Evolutionary conservation across 164 flowering plant genomes (phyloP).

Genomic region (Tetracentron sinense): DNA sequence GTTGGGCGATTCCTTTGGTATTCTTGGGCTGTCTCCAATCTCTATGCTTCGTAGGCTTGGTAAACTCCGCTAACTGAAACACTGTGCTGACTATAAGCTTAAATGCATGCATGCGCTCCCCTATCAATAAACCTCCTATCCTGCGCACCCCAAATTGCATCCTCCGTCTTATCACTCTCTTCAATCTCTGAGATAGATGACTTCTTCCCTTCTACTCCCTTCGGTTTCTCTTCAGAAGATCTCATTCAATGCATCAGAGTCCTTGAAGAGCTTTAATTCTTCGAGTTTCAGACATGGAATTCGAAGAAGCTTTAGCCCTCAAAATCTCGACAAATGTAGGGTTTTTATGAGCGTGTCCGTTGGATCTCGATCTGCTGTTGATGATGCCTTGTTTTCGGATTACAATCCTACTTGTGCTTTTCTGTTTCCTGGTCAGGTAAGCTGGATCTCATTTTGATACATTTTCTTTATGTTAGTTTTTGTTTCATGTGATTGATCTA

Average conservation of each 20-base stretch:
- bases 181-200: slow-evolving; percentile 25
- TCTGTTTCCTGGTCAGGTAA: slow-evolving; percentile 98
- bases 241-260: slow-evolving; percentile 15
- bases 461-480: background rate
- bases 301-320: slow-evolving; percentile 12
- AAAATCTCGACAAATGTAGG: slow-evolving; percentile 42
- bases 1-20: no score
- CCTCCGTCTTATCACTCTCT: background rate
- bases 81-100: background rate
- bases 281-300: slow-evolving; percentile 24
- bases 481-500: background rate
- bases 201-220: slow-evolving; percentile 40
- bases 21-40: no score
- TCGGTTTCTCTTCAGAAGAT: slow-evolving; percentile 34
- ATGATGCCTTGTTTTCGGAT: slow-evolving; percentile 74
- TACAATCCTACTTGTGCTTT: slow-evolving; percentile 76
- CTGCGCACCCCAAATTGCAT: slow-evolving; percentile 1
- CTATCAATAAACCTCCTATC: background rate
- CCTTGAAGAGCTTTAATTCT: slow-evolving; percentile 19
- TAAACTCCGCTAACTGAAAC: slow-evolving; percentile 28
- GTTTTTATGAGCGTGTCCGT: slow-evolving; percentile 66
- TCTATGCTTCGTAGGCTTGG: slow-evolving; percentile 11
- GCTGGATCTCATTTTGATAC: no score
- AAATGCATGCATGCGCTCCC: background rate
- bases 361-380: slow-evolving; percentile 50